Evolutionary conservation across 495 filamentous ascomycete species (phyloP).

Genomic region (Penicillium samsonianum): DNA sequence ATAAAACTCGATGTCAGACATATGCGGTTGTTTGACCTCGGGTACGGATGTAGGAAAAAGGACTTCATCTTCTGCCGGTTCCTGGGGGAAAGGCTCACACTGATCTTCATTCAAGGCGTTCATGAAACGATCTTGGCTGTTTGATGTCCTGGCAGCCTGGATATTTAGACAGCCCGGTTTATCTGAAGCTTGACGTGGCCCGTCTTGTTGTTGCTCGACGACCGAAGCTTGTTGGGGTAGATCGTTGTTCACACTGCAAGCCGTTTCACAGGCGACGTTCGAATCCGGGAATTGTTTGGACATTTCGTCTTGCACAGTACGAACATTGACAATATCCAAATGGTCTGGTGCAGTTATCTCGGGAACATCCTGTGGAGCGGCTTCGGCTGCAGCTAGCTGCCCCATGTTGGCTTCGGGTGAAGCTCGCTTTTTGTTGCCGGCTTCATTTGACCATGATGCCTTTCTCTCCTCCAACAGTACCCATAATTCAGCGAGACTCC

Average conservation of each 20-base stretch:
- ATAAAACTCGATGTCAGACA: constrained; percentile 1
- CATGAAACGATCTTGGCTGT: neutral
- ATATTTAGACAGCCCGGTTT: too few relatives aligned
- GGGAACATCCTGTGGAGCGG: neutral
- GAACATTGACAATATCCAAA: neutral
- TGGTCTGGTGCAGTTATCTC: neutral
- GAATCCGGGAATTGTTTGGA: neutral
- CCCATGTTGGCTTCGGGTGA: neutral
- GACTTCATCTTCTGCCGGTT: neutral
- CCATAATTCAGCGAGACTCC: constrained; percentile 32
- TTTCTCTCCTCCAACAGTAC: constrained; percentile 23
- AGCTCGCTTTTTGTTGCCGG: neutral
- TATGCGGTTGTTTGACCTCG: neutral
- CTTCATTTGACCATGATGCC: constrained; percentile 15
- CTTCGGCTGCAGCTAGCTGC: neutral
- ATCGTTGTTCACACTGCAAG: neutral
- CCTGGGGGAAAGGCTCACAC: neutral
- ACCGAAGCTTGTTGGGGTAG: neutral
- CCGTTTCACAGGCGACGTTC: neutral
- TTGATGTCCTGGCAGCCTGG: neutral
- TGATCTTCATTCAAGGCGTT: neutral
- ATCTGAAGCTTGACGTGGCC: neutral
- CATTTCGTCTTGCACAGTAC: too few relatives aligned
- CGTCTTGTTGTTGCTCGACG: neutral
- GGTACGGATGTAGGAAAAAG: neutral